Percentiles rank a stretch among this genome's conserved stretches.
phyloP scores from a whole-genome alignment of 1,139 yeast genomes.

The Kurtzmaniella quercitrusa region DNA sequence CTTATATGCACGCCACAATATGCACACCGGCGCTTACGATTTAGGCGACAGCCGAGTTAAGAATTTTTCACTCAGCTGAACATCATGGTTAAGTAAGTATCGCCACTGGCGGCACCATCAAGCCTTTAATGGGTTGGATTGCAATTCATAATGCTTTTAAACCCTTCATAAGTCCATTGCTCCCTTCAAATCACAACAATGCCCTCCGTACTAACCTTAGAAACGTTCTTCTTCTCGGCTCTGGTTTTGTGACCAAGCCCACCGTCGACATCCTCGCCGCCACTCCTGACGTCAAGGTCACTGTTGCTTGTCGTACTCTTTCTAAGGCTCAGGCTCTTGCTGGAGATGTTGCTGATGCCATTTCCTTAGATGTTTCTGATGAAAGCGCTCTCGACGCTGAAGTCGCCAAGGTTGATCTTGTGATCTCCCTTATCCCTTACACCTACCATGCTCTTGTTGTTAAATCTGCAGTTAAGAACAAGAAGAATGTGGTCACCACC shows the following conservation, averaged over 20 bases:
- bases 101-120: not conserved
- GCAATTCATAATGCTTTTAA: too few relatives aligned
- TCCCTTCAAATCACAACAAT: not conserved
- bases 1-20: not conserved
- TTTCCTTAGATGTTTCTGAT: constrained; percentile 83
- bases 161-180: too few relatives aligned
- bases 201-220: constrained; percentile 11
- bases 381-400: constrained; percentile 72
- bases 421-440: constrained; percentile 94
- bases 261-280: constrained; percentile 87
- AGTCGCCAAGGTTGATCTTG: constrained; percentile 75
- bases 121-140: too few relatives aligned
- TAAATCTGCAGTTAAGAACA: constrained; percentile 85
- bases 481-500: constrained; percentile 93
- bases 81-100: constrained; percentile 6
- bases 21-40: not conserved
- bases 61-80: not conserved
- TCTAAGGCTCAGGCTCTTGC: constrained; percentile 85
- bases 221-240: constrained; percentile 83
- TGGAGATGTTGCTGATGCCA: constrained; percentile 73
- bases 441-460: constrained; percentile 91
- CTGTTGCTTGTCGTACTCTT: constrained; percentile 94
- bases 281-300: constrained; percentile 78
- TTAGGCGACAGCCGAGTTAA: not conserved
- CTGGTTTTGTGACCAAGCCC: constrained; percentile 98